phyloP scores from a whole-genome alignment of 345 rosid species.

The Brassica incana region DNA sequence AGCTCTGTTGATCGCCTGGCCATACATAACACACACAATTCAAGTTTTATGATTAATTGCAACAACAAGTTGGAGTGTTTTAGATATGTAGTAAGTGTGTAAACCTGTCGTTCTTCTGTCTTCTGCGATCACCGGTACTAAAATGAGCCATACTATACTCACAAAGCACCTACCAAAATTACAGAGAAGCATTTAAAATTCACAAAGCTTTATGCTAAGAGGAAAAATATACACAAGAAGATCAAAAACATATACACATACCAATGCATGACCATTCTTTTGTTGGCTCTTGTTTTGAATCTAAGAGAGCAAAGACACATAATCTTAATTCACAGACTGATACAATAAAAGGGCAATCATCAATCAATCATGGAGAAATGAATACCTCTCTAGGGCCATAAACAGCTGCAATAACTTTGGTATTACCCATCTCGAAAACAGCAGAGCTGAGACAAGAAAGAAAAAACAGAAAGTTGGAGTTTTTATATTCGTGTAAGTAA shows the following conservation, averaged over 20 bases:
- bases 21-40: conserved; percentile 5
- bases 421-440: conserved; percentile 93
- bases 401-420: conserved; percentile 93
- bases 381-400: conserved; percentile 95
- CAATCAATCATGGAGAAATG: background rate
- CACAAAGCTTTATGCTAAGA: background rate
- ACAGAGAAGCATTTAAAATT: background rate
- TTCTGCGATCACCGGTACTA: conserved; percentile 50
- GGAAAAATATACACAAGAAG: background rate
- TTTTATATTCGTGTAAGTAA: background rate
- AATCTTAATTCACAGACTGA: background rate
- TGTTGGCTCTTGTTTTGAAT: conserved; percentile 81
- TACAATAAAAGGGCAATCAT: background rate
- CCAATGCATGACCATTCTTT: conserved; percentile 71
- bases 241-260: conserved; percentile 27
- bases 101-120: conserved; percentile 85
- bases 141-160: conserved; percentile 4
- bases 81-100: background rate
- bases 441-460: conserved; percentile 56
- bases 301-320: conserved; percentile 35
- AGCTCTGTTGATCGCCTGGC: conserved; percentile 96
- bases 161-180: background rate
- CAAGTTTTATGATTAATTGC: background rate
- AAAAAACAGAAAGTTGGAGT: background rate
- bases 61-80: conserved; percentile 13